Base-by-base conservation (phyloP, 2,329 filamentous ascomycete genomes). In the Fusarium poae region DNA sequence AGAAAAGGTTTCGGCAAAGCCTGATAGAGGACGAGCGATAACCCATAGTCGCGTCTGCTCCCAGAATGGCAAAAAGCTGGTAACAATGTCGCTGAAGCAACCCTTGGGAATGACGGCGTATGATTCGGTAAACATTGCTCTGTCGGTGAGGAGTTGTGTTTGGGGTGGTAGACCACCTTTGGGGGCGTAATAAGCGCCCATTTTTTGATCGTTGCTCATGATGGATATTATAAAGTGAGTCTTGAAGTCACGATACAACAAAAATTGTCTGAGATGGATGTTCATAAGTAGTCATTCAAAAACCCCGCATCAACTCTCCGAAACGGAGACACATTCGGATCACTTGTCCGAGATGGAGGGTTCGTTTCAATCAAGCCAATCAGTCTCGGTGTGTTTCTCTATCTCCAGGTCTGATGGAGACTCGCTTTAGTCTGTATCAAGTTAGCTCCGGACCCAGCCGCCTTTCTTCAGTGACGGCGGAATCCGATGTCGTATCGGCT, bases 81-180 rank as follows among this genome's bases (percentile, higher is more conserved):
- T 67, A 37, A 67, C 64, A 20, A 67, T 67, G 8, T 67, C 64
- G 37, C 64, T 67, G 62, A 67, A 67, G 45, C 64, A 67, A 11
- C 64, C 64, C 15, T 67, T 67, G 20, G 64, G 64, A 7, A 67
- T 67, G 43, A 67, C 57, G 27, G 64, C 64, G 18, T 67, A 67
- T 30, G 64, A 62, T 58, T 67, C 64, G 12, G 64, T 67, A 49
- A 67, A 67, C 64, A 67, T 67, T 5, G 64, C 64, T 10, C 64
- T 43, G 42, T 67, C 64, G 21, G 64, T 67, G 23, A 67, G 62
- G 21, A 67, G 13, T 23, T 67, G 64, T 2, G 64, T 67, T 18
- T 67, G 64, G 3, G 64, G 64, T 15, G 64, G 64, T 21, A 67
- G 13, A 21, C 64, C 64, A 27, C 64, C 64, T 25, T 50, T 67